A percentile compares a stretch with the other conserved stretches of the same genome.
phyloP scores from a whole-genome alignment of 345 rosid genomes.

The Erucastrum elatum region DNA sequence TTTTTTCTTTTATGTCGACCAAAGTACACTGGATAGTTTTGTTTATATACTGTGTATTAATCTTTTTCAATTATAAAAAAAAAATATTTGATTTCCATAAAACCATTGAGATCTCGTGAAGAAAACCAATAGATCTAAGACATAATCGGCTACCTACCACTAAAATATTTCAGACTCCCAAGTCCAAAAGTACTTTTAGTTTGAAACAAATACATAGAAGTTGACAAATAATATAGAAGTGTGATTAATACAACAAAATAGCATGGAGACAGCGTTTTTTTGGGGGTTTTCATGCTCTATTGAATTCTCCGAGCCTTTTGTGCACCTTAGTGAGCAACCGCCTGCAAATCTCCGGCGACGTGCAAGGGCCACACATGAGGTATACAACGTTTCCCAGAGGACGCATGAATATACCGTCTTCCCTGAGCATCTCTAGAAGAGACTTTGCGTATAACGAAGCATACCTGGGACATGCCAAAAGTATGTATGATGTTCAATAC shows the following conservation, averaged over 20 bases:
- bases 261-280: background rate
- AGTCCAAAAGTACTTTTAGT: background rate
- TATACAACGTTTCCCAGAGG: constrained; percentile 91
- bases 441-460: constrained; percentile 64
- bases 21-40: background rate
- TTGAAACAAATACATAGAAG: background rate
- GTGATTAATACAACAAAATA: constrained; percentile 8
- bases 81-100: background rate
- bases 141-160: background rate
- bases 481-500: background rate
- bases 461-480: constrained; percentile 49
- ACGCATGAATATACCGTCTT: constrained; percentile 74
- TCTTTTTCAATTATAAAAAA: background rate
- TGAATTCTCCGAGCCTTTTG: constrained; percentile 56
- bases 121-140: background rate
- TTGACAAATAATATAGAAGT: background rate
- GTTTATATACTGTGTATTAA: background rate
- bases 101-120: background rate
- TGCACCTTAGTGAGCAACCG: constrained; percentile 59
- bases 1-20: background rate
- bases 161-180: background rate
- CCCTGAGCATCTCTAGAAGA: constrained; percentile 66
- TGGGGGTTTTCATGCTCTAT: constrained; percentile 1
- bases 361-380: constrained; percentile 87
- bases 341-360: constrained; percentile 63